Base-by-base conservation (phyloP, 2,329 filamentous ascomycete species). In the Sporothrix protearum region DNA sequence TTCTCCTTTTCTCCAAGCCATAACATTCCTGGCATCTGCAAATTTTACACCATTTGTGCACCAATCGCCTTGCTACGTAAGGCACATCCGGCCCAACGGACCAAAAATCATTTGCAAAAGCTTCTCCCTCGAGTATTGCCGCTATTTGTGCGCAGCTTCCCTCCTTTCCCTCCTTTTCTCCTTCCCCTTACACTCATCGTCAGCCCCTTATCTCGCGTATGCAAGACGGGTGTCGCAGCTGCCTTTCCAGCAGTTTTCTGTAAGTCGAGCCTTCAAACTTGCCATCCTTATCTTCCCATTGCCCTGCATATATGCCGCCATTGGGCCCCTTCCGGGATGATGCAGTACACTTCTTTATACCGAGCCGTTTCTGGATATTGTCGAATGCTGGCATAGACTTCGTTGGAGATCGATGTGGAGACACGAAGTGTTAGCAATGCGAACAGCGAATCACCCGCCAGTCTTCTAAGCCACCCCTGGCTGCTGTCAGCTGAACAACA, bases 151-250 rank as follows among this genome's bases (percentile, higher is more conserved):
- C 28, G n/a, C n/a, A n/a, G n/a, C 36, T 64, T 28, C 59, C 33
- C 12, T 33, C 49, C 22, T 33, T 14, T 36, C 2, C 22, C 25
- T 55, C n/a, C 7, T 10, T 19, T 30, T 16, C n/a, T 10, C 9
- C n/a, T 42, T 36, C 10, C 22, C 28, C 22, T 33, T 22, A 7
- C 19, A 22, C 30, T 68, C 45, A 57, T 33, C 33, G n/a, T 68
- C 47, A 45, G 28, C 36, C 33, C 30, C 59, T 68, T 68, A 68
- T 68, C 66, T 68, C 30, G 49, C 57, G 30, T 68, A 49, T 66
- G 63, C 36, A 39, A 36, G 45, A 67, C 63, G 25, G 28, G 45
- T 51, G 42, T 10, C 28, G 28, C 64, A 36, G 30, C 64, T 14
- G 42, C 63, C 42, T 33, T 51, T 51, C 36, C 42, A 16, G 5